Evolutionary conservation across 1,139 yeast species (phyloP).

Genomic region (Hanseniaspora gamundiae): DNA sequence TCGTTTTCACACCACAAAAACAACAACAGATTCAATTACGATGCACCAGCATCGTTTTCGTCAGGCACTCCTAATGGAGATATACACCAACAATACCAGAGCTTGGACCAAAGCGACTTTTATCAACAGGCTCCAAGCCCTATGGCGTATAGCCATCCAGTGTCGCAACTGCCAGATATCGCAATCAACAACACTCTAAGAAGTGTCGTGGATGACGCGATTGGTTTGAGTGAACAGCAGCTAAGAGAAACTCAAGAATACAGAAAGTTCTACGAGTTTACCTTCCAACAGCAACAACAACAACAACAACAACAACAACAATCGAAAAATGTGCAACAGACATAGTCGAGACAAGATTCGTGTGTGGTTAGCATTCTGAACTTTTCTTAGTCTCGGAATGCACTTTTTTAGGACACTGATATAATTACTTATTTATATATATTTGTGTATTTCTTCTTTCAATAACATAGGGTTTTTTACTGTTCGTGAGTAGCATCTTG

Average conservation of each 20-base stretch:
- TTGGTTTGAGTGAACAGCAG: conserved; percentile 15
- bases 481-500: too few relatives aligned
- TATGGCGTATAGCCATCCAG: neutral
- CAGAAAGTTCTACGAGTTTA: conserved; percentile 20
- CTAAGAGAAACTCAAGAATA: conserved; percentile 20
- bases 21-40: conserved; percentile 6
- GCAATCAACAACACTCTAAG: conserved; percentile 12
- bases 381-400: too few relatives aligned
- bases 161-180: neutral
- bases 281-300: conserved; percentile 5
- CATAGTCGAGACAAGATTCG: too few relatives aligned
- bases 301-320: neutral
- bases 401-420: too few relatives aligned
- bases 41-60: conserved; percentile 6
- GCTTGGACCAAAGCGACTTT: neutral
- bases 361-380: too few relatives aligned
- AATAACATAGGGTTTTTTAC: too few relatives aligned
- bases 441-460: too few relatives aligned
- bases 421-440: too few relatives aligned
- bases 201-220: neutral
- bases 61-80: neutral
- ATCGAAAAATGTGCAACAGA: too few relatives aligned
- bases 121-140: neutral
- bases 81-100: neutral
- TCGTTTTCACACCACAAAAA: conserved; percentile 6